Evolutionary conservation across 805 yeast species (phyloP).

Genomic region (Nakazawaea molendinolei): DNA sequence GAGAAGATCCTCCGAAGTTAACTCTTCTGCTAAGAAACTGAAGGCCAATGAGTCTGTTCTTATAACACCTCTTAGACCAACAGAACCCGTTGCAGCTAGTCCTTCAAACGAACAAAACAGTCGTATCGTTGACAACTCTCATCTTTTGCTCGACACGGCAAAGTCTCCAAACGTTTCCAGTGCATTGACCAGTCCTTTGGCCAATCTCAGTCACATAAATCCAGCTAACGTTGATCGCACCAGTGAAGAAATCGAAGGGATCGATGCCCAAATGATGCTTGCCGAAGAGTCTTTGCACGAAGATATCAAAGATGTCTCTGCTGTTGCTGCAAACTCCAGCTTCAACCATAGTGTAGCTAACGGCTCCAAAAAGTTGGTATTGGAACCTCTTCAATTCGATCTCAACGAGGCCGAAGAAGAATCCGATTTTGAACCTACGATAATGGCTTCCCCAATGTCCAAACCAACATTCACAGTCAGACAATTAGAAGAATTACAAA

Average conservation of each 20-base stretch:
- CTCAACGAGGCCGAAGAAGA: not conserved
- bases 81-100: slow-evolving; percentile 24
- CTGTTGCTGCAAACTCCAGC: not conserved
- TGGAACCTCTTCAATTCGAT: not conserved
- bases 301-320: slow-evolving; percentile 1
- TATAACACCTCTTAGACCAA: slow-evolving; percentile 21
- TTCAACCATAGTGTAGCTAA: not conserved
- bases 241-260: slow-evolving; percentile 9
- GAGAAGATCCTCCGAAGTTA: slow-evolving; percentile 4
- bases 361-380: too few species aligned
- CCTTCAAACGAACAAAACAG: slow-evolving; percentile 24
- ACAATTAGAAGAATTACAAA: slow-evolving; percentile 19
- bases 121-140: slow-evolving; percentile 16
- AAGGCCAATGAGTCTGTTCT: slow-evolving; percentile 1
- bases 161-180: slow-evolving; percentile 8
- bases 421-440: slow-evolving; percentile 4
- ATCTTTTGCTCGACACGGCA: slow-evolving; percentile 14
- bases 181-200: slow-evolving; percentile 22
- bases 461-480: slow-evolving; percentile 13
- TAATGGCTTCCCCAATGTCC: slow-evolving; percentile 2
- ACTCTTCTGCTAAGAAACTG: slow-evolving; percentile 3
- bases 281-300: slow-evolving; percentile 7
- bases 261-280: slow-evolving; percentile 3
- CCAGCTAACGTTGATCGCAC: slow-evolving; percentile 8
- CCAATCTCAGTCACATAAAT: slow-evolving; percentile 21